phyloP scores from a whole-genome alignment of 129 eudicot species.

The Oenanthe sinensis region DNA sequence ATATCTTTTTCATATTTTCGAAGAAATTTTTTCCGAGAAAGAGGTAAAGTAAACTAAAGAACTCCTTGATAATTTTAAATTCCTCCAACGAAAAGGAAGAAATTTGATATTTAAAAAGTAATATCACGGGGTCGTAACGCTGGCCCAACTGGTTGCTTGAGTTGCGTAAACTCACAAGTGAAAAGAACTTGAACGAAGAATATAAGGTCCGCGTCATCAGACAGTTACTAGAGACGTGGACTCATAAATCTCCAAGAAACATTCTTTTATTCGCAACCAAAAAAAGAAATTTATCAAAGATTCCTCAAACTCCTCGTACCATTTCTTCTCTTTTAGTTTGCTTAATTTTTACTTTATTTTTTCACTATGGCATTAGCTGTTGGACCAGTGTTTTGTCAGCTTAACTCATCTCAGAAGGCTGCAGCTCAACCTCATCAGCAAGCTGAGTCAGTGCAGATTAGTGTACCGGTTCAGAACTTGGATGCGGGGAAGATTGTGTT shows the following conservation, averaged over 20 bases:
- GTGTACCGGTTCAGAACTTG: constrained; percentile 32
- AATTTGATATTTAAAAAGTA: no score
- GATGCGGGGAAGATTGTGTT: constrained; percentile 49
- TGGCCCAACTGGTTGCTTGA: not conserved
- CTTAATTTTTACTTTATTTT: not conserved
- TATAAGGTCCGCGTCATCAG: constrained; percentile 35
- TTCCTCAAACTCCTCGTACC: constrained; percentile 3
- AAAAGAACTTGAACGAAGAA: constrained; percentile 41
- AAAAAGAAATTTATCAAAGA: not conserved
- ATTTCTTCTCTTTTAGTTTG: no score
- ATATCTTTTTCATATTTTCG: no score
- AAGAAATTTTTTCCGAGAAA: no score
- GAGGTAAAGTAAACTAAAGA: no score
- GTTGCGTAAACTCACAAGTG: not conserved
- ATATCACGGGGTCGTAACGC: not conserved
- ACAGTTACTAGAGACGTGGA: constrained; percentile 34
- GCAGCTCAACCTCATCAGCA: constrained; percentile 15
- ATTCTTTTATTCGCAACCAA: constrained; percentile 5
- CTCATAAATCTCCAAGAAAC: constrained; percentile 19
- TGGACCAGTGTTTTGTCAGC: constrained; percentile 43
- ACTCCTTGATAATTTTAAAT: no score
- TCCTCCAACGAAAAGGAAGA: no score
- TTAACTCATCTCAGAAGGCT: constrained; percentile 30
- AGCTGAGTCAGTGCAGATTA: constrained; percentile 14
- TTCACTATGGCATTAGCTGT: constrained; percentile 49